Evolutionary conservation across 2,329 filamentous ascomycete species (phyloP).

Genomic region (Fusarium denticulatum): DNA sequence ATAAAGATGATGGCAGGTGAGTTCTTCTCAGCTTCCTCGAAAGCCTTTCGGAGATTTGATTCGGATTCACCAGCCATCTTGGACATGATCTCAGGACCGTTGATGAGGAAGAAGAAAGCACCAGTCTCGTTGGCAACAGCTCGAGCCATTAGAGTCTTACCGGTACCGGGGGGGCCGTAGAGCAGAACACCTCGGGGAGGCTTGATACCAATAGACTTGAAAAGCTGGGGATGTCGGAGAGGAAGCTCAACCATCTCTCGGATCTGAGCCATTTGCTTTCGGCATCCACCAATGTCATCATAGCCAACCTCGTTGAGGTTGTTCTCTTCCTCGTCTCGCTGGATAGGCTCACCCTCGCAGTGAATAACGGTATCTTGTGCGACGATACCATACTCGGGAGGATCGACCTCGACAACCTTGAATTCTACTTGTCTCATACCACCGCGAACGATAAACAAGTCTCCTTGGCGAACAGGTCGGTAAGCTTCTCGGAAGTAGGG

Average conservation of each 20-base stretch:
- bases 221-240: conserved; percentile 95
- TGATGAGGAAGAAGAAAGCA: conserved; percentile 99
- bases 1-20: conserved; percentile 99
- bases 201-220: conserved; percentile 99
- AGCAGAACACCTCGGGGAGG: conserved; percentile 97
- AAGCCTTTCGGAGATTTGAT: conserved; percentile 98
- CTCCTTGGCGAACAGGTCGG: conserved; percentile 94
- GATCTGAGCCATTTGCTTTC: conserved; percentile 99
- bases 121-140: conserved; percentile 99
- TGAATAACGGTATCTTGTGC: conserved; percentile 99
- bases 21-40: conserved; percentile 99
- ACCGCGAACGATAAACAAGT: conserved; percentile 96
- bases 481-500: conserved; percentile 99
- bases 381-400: conserved; percentile 97
- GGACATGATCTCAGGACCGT: conserved; percentile 99
- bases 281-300: conserved; percentile 98
- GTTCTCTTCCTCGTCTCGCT: conserved; percentile 98
- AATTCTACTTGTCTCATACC: conserved; percentile 99
- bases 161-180: conserved; percentile 95
- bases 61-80: conserved; percentile 99
- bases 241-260: conserved; percentile 98
- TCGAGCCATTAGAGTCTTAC: conserved; percentile 99
- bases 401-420: conserved; percentile 98
- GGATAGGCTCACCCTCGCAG: conserved; percentile 90
- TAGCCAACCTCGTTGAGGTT: conserved; percentile 99